A percentile compares a stretch with the other conserved stretches of the same genome.
Evolutionary conservation across 257 asterid species (phyloP).

Genomic region (Capsicum baccatum): DNA sequence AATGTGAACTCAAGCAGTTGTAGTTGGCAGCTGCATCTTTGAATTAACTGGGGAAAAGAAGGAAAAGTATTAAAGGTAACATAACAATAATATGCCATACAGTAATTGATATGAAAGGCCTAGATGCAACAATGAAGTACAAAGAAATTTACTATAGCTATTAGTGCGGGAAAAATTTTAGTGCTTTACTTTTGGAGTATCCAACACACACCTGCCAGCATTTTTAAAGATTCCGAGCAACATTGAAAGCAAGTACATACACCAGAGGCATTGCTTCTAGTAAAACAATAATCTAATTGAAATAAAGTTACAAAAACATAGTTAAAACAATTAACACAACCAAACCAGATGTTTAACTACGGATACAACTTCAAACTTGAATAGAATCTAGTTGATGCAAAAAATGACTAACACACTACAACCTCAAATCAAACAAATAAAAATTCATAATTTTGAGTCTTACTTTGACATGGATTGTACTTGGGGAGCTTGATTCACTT

Average conservation of each 20-base stretch:
- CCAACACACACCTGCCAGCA: no score
- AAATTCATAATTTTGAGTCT: conserved; percentile 7
- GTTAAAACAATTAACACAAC: not conserved
- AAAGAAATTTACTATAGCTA: no score
- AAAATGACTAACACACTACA: not conserved
- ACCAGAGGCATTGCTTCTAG: not conserved
- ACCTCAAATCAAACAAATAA: conserved; percentile 4
- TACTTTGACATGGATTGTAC: conserved; percentile 50
- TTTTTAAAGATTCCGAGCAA: no score
- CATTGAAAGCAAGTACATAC: not conserved
- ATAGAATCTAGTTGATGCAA: not conserved
- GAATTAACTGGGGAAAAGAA: no score
- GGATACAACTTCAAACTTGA: not conserved
- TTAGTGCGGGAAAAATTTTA: no score
- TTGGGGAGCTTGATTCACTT: conserved; percentile 42
- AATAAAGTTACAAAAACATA: not conserved
- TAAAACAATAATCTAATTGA: not conserved
- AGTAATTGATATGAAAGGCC: no score
- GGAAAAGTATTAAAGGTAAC: no score
- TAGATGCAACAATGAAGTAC: no score
- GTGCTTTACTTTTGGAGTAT: no score
- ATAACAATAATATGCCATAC: no score
- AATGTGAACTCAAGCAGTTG: no score
- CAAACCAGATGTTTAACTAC: not conserved
- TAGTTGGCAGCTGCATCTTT: no score